Base-by-base conservation (phyloP, 1,284 basidiomycete genomes). In the Ustilago esculenta region DNA sequence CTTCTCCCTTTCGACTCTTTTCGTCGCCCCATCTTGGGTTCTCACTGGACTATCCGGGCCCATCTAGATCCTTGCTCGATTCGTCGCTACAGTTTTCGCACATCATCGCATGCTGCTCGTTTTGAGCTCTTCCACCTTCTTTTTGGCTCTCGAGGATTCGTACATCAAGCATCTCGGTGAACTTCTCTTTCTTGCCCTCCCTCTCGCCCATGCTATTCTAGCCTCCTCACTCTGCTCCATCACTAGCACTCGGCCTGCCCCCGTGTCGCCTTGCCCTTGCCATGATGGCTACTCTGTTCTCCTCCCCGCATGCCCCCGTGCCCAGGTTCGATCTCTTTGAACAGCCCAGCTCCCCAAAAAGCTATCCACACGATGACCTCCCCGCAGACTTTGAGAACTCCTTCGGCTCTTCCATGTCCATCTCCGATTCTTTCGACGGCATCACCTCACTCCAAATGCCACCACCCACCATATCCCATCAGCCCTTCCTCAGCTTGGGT, bases 381-480 rank as follows among this genome's bases (percentile, higher is more conserved):
- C 73, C 73, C 14, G 66, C 64, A n/a, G 73, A 76, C 49, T 64
- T 79, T 46, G 76, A 79, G 66, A 71, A 65, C 25, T 80, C 77
- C 4, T 81, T 81, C 25, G 78, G 78, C 51, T 79, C 76, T n/a
- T 77, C 75, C 32, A 80, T 81, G 79, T 80, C 77, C 35, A 70
- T 81, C 36, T 74, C 75, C 7, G 71, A 72, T 17, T 80, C 76
- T 5, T 48, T 77, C 18, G 79, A 81, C 20, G 70, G 66, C 14
- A 42, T 59, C 54, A 18, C 44, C 3, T 43, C 69, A 11, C n/a
- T n/a, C n/a, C n/a, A n/a, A n/a, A n/a, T n/a, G n/a, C n/a, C n/a
- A n/a, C n/a, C n/a, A n/a, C n/a, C n/a, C n/a, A 24, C 44, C 48
- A 27, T 51, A 49, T 33, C 52, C 46, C 39, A 57, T 66, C 44